Base-by-base conservation (phyloP, 1,139 yeast genomes). In the Yamadazyma conglobata region DNA sequence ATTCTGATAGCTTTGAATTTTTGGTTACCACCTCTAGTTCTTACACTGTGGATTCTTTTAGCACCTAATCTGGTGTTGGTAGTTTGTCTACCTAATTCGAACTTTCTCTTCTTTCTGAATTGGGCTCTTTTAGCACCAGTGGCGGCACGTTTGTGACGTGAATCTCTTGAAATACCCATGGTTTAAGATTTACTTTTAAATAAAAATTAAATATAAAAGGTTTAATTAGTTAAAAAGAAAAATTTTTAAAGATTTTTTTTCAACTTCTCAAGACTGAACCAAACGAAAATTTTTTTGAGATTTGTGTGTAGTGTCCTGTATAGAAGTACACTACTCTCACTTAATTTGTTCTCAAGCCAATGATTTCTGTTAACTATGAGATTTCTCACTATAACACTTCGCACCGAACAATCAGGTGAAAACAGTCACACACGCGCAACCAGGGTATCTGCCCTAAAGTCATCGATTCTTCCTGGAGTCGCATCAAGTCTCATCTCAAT, bases 51-150 rank as follows among this genome's bases (percentile, higher is more conserved):
- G 64, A 91, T 88, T 79, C 98, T 87, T 87, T 91, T 91, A 57
- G 94, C 74, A 65, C 98, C 98, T 62, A 91, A 89, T 80, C 87
- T 88, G 77, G 99, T 91, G 91, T 85, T 87, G 65, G 98, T 95
- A 60, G 96, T 80, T 79, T 91, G 98, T 79, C 99, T 94, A 61
- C 99, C 99, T 73, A 86, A 83, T 77, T 93, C 98, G 68, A 91
- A 93, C 95, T 91, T 91, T 82, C 99, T 82, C 96, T 91, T 91
- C 91, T 91, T 91, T 86, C 98, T 89, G 94, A 82, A 87, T 75
- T 87, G 95, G 73, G 98, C 97, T 77, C 97, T 89, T 77, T 88
- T 89, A 70, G 98, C 99, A 83, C 99, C 99, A 68, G 99, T 89
- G 73, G 95, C 96, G 62, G 96, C 77, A 77, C 98, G 94, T 86